A percentile compares a stretch with the other conserved stretches of the same genome.
Conservation (phyloP, 805 yeast genomes). For the Candida coleopterorum region DNA sequence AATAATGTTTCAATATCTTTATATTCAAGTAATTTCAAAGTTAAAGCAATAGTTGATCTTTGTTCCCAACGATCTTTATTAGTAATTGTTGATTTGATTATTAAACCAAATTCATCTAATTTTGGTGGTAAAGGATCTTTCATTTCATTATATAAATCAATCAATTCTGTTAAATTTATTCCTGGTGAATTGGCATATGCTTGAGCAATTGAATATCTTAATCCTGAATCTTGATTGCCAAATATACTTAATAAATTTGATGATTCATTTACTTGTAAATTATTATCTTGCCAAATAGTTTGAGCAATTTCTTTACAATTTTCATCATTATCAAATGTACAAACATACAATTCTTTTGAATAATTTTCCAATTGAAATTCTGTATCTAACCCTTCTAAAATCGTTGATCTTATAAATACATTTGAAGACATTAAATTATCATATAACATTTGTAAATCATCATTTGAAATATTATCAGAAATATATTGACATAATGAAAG, state of each 20-base stretch:
- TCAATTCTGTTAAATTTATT: slow-evolving; percentile 40
- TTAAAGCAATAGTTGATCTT: slow-evolving; percentile 74
- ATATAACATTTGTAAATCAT: slow-evolving; percentile 58
- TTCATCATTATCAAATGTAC: slow-evolving; percentile 68
- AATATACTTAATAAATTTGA: slow-evolving; percentile 48
- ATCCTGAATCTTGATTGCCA: slow-evolving; percentile 54
- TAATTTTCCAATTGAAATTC: slow-evolving; percentile 64
- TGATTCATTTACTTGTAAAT: slow-evolving; percentile 41
- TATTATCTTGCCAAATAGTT: slow-evolving; percentile 83
- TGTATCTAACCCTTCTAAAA: slow-evolving; percentile 79
- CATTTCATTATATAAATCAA: slow-evolving; percentile 53
- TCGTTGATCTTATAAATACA: slow-evolving; percentile 68
- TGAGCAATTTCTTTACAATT: slow-evolving; percentile 59
- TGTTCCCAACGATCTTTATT: slow-evolving; percentile 79
- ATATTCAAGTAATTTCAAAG: slow-evolving; percentile 53
- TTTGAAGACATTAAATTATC: slow-evolving; percentile 55
- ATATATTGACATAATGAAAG: slow-evolving; percentile 72
- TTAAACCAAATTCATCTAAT: slow-evolving; percentile 76
- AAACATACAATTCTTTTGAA: slow-evolving; percentile 72
- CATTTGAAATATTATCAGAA: slow-evolving; percentile 51
- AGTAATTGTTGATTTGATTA: slow-evolving; percentile 53
- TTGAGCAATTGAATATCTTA: slow-evolving; percentile 68
- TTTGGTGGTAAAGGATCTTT: slow-evolving; percentile 73
- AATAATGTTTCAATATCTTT: slow-evolving; percentile 50
- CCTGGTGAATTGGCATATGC: slow-evolving; percentile 56